phyloP scores from a whole-genome alignment of 139 green algal species.

The Micractinium sp. region DNA sequence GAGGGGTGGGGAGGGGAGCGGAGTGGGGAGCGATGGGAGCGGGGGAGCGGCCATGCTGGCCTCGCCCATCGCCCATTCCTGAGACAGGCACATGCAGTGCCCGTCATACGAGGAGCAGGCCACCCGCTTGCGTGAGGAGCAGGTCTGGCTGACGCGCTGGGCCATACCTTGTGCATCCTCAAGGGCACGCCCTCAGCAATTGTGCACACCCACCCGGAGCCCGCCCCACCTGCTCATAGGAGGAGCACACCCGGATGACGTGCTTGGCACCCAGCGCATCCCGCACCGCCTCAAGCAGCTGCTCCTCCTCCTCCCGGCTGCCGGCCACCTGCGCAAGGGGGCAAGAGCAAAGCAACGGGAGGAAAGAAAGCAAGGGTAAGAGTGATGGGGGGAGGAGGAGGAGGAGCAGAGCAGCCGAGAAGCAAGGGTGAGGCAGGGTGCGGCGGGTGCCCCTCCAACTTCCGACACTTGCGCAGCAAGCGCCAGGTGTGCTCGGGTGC shows the following conservation, averaged over 20 bases:
- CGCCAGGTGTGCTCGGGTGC: too few relatives aligned
- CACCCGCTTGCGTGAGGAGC: too few relatives aligned
- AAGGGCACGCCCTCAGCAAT: background rate
- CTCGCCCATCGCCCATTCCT: too few relatives aligned
- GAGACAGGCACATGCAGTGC: too few relatives aligned
- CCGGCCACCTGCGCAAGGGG: slow-evolving; percentile 15
- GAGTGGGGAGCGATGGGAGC: too few relatives aligned
- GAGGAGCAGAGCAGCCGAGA: background rate
- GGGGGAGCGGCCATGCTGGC: background rate
- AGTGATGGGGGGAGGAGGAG: background rate
- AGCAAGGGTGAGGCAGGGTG: too few relatives aligned
- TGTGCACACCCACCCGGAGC: too few relatives aligned
- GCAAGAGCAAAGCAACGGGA: background rate
- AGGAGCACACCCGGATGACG: slow-evolving; percentile 67
- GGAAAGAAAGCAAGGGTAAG: too few relatives aligned
- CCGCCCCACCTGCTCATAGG: slow-evolving; percentile 38
- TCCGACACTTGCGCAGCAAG: too few relatives aligned
- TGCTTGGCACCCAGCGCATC: slow-evolving; percentile 61
- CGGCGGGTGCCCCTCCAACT: too few relatives aligned
- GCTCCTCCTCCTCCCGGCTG: slow-evolving; percentile 48
- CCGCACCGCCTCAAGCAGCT: slow-evolving; percentile 55
- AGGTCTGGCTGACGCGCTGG: too few relatives aligned
- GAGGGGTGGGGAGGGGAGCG: background rate
- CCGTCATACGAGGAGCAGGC: background rate
- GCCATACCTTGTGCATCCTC: too few relatives aligned